Conservation (phyloP, 2,329 filamentous ascomycete genomes). For the Fusarium tuaranense region DNA sequence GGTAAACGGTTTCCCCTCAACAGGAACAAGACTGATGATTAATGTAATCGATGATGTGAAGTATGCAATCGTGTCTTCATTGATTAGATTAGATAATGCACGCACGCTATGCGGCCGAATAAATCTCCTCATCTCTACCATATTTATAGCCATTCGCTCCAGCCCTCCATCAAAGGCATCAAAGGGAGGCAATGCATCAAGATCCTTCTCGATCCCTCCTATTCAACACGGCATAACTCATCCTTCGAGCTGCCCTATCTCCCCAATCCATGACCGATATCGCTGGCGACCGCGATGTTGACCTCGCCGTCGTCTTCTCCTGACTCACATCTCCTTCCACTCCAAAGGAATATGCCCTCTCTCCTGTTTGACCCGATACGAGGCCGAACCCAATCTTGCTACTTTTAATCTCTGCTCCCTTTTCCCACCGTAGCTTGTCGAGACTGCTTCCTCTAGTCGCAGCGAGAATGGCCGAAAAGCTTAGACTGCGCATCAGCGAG, state of each 20-base stretch:
- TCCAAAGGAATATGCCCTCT: constrained; percentile 39
- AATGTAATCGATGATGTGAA: background rate
- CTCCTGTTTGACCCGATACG: constrained; percentile 36
- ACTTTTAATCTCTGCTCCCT: constrained; percentile 27
- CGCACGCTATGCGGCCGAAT: constrained; percentile 26
- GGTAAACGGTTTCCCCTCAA: background rate
- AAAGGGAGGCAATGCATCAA: background rate
- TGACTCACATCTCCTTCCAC: constrained; percentile 43
- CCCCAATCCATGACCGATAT: constrained; percentile 39
- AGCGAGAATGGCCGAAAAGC: constrained; percentile 43
- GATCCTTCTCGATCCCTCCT: constrained; percentile 21
- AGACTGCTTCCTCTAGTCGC: constrained; percentile 40
- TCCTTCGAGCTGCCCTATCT: constrained; percentile 32
- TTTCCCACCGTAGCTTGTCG: constrained; percentile 40
- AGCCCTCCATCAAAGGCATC: too few species aligned
- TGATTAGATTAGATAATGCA: constrained; percentile 21
- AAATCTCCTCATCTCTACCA: background rate
- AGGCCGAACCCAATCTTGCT: constrained; percentile 41
- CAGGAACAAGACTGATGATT: background rate
- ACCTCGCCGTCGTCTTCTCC: constrained; percentile 28
- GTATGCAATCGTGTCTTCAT: constrained; percentile 19
- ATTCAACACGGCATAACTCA: constrained; percentile 37
- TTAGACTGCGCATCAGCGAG: constrained; percentile 39
- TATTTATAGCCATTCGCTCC: background rate
- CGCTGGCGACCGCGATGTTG: constrained; percentile 35